phyloP scores from a whole-genome alignment of 371 early-diverging fungal species.

The Mucor plumbeus region DNA sequence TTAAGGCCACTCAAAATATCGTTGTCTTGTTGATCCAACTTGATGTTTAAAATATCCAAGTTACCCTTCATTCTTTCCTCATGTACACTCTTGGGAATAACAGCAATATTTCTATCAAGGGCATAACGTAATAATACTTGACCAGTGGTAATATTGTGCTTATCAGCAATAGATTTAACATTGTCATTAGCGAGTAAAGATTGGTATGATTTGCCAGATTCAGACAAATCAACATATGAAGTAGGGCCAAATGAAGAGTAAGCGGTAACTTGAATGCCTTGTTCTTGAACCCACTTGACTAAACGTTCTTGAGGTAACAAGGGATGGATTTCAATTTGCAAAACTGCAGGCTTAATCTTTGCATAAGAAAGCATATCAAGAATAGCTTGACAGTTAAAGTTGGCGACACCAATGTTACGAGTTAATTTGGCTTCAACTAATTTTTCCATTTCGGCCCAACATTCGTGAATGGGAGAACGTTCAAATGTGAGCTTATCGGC shows the following conservation, averaged over 20 bases:
- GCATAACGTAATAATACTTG: slow-evolving; percentile 64
- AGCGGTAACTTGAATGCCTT: slow-evolving; percentile 62
- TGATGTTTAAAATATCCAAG: slow-evolving; percentile 35
- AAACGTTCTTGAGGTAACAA: slow-evolving; percentile 64
- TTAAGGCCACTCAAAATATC: slow-evolving; percentile 26
- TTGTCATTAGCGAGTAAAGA: slow-evolving; percentile 43
- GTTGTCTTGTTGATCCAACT: slow-evolving; percentile 39
- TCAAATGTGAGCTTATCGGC: slow-evolving; percentile 32
- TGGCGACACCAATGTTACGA: slow-evolving; percentile 66
- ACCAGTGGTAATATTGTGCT: slow-evolving; percentile 26
- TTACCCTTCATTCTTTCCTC: slow-evolving; percentile 55
- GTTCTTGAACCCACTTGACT: slow-evolving; percentile 43
- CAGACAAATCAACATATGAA: slow-evolving; percentile 55
- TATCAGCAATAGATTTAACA: slow-evolving; percentile 31
- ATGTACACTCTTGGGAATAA: slow-evolving; percentile 71
- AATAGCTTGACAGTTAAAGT: slow-evolving; percentile 55
- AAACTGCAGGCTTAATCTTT: slow-evolving; percentile 46
- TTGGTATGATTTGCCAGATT: slow-evolving; percentile 45
- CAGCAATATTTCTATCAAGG: slow-evolving; percentile 57
- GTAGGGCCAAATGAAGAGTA: slow-evolving; percentile 69
- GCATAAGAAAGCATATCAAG: slow-evolving; percentile 48
- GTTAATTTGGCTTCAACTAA: slow-evolving; percentile 40
- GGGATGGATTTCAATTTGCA: slow-evolving; percentile 74
- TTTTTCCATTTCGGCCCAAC: slow-evolving; percentile 52
- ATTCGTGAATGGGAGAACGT: slow-evolving; percentile 49